These are phyloP conservation scores for Aquanectria penicillioides DNA, from an alignment of 2,329 filamentous ascomycete species.

Conservation along the genomic window DNA sequence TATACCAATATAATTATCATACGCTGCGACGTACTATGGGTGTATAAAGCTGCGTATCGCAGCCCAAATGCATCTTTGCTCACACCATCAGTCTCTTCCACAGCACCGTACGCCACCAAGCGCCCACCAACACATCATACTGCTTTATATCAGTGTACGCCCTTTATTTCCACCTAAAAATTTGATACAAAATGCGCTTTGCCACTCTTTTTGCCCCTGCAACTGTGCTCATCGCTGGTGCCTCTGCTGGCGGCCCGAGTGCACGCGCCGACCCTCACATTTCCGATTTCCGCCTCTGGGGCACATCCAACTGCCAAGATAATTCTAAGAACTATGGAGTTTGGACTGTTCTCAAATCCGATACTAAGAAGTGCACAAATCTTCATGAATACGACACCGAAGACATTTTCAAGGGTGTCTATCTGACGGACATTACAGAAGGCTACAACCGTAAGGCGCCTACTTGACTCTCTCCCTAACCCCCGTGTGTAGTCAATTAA, in stretches of 20 bases:
- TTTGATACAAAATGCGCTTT: conserved; percentile 5
- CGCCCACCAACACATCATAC: no score
- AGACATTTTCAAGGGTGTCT: not conserved
- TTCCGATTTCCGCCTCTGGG: conserved; percentile 6
- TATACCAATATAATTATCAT: no score
- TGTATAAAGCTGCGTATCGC: no score
- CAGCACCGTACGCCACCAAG: no score
- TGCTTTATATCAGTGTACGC: no score
- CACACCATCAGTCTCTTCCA: no score
- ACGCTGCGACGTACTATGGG: no score
- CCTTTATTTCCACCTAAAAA: no score
- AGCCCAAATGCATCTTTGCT: no score
- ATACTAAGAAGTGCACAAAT: conserved; percentile 6
- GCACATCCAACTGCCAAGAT: not conserved
- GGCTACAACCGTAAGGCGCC: not conserved
- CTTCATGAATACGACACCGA: not conserved
- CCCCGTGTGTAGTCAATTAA: not conserved
- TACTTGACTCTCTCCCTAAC: not conserved
- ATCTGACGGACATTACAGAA: not conserved
- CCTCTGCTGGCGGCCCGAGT: not conserved
- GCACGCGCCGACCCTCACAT: conserved; percentile 2
- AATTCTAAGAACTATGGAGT: not conserved
- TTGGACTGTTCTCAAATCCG: not conserved
- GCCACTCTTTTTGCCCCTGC: not conserved
- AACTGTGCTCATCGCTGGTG: not conserved